Evolutionary conservation across 2,329 filamentous ascomycete species (phyloP), one percentile per base, ranked within the genome.

Genomic region (Paradendryphiella salina): DNA sequence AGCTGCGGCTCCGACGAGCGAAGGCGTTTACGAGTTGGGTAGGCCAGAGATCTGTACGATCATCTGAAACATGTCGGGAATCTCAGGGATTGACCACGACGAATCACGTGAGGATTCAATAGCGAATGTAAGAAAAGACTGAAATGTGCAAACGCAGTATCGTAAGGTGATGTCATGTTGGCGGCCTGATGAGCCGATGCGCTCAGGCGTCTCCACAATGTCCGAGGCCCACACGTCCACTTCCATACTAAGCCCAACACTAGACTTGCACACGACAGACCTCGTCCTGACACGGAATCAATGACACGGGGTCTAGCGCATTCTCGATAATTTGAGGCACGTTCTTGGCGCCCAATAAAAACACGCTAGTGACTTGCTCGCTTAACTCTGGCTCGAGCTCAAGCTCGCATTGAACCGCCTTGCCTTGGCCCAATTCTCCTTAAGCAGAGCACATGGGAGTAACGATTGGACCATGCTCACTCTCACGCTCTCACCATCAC

Each of bases 51-150:
- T 62, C 60, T 43, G 52, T 23, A 42, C 39, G 57, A 48, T 61
- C 55, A 62, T 57, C 46, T 61, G 56, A 46, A 49, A 51, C 46
- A 59, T 59, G 60, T 67, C 63, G 60, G 63, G 59, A 61, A 60
- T 64, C 59, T 48, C 23, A 39, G 46, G 41, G 60, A 65, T 62
- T 59, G 61, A 64, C 60, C 60, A 61, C 56, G 65, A 64, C 63
- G 53, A 50, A 59, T 62, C 63, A 59, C 50, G 56, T 63, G 56
- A 64, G 56, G 58, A 67, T 60, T 56, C 52, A 63, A 58, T 54
- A 53, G 60, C 35, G 55, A 60, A 54, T 59, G 48, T 49, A 54
- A 56, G n/a, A 49, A 35, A 51, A 52, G 47, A 29, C 37, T 46
- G 26, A 46, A 46, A 41, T 37, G 13, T 33, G 23, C 8, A 5